These are phyloP conservation scores for Raphanus sativus DNA, from an alignment of 345 rosid species.

Conservation along the genomic window DNA sequence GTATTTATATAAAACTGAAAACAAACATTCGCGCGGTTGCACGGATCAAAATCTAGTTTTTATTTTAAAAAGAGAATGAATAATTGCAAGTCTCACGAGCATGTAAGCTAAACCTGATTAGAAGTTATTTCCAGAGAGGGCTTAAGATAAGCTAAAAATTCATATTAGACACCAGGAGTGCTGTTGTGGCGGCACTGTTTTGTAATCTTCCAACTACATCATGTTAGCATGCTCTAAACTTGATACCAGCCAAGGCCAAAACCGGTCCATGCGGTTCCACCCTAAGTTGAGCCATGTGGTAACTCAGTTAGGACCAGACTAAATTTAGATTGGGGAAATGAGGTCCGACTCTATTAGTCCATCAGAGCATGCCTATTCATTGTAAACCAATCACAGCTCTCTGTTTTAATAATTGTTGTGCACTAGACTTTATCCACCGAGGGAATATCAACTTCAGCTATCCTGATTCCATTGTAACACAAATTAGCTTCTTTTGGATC, in stretches of 20 bases:
- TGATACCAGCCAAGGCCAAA: not conserved
- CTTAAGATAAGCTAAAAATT: not conserved
- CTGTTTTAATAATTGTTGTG: constrained; percentile 19
- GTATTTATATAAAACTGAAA: too few relatives aligned
- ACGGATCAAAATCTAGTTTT: too few relatives aligned
- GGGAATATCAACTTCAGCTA: constrained; percentile 19
- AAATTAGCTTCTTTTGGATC: constrained; percentile 18
- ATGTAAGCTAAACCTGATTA: not conserved
- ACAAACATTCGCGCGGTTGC: not conserved
- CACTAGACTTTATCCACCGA: constrained; percentile 25
- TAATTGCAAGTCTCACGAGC: not conserved
- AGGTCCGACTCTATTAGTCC: not conserved
- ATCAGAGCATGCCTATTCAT: not conserved
- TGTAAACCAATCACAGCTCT: not conserved
- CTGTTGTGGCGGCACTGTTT: not conserved
- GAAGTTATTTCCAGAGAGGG: not conserved
- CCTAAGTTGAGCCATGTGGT: not conserved
- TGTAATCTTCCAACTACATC: not conserved
- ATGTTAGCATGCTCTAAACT: not conserved
- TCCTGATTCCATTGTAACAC: constrained; percentile 21
- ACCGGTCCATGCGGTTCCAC: not conserved
- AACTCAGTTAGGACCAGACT: not conserved
- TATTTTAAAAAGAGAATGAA: not conserved
- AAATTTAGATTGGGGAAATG: not conserved
- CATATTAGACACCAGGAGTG: not conserved